Evolutionary conservation across 352 stramenopile genomes (phyloP).

Genomic region (Albugo laibachii): DNA sequence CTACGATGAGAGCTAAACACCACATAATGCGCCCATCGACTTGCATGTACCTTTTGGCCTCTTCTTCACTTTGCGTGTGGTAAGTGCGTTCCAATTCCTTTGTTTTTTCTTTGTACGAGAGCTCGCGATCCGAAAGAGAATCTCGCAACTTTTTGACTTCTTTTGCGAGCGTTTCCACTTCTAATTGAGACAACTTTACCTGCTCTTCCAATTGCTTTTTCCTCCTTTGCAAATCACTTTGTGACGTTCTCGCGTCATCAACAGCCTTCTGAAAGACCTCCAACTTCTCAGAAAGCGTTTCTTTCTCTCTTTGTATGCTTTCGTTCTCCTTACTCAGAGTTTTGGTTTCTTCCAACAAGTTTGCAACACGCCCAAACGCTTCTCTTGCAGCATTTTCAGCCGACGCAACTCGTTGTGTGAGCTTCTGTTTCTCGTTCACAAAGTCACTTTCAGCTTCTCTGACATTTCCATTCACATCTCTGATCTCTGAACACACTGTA

Average conservation of each 20-base stretch:
- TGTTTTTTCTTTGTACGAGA: slow-evolving; percentile 42
- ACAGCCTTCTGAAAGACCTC: slow-evolving; percentile 13
- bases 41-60: slow-evolving; percentile 18
- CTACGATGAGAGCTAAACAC: slow-evolving; percentile 3
- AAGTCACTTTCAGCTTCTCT: too few relatives aligned
- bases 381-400: slow-evolving; percentile 16
- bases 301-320: slow-evolving; percentile 1
- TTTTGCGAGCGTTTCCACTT: slow-evolving; percentile 32
- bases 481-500: slow-evolving; percentile 17
- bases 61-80: slow-evolving; percentile 26
- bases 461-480: background rate
- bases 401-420: slow-evolving; percentile 13
- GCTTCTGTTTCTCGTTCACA: too few relatives aligned
- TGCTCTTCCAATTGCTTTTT: slow-evolving; percentile 23
- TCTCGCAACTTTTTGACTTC: slow-evolving; percentile 32
- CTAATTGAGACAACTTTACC: slow-evolving; percentile 26
- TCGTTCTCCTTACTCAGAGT: slow-evolving; percentile 9
- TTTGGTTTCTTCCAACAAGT: slow-evolving; percentile 12
- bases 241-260: background rate
- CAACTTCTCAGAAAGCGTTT: slow-evolving; percentile 9
- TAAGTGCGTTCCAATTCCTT: slow-evolving; percentile 43
- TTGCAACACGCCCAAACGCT: slow-evolving; percentile 16
- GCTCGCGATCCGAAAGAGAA: slow-evolving; percentile 21
- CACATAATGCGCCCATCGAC: background rate
- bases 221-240: slow-evolving; percentile 12